These are phyloP conservation scores for Pulveroboletus ravenelii DNA, from an alignment of 768 basidiomycete genomes.

Conservation along the genomic window DNA sequence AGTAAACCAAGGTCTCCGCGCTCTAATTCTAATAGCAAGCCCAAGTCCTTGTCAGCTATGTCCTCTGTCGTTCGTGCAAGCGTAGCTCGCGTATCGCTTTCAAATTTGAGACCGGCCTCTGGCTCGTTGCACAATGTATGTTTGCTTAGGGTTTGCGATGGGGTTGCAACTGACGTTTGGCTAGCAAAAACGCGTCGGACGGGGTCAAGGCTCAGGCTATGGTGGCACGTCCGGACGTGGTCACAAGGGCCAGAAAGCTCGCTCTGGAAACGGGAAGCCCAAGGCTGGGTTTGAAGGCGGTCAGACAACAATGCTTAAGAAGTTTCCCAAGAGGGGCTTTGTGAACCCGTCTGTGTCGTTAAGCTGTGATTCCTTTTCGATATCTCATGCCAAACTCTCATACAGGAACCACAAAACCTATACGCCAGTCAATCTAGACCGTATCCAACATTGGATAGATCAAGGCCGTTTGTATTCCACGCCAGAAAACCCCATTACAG, in stretches of 20 bases:
- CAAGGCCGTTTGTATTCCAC: conserved; percentile 76
- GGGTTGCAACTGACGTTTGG: conserved; percentile 7
- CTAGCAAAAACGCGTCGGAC: conserved; percentile 91
- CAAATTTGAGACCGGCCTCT: conserved; percentile 65
- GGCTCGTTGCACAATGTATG: conserved; percentile 67
- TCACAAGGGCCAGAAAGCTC: conserved; percentile 93
- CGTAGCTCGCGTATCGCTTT: conserved; percentile 49
- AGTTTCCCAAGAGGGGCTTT: conserved; percentile 93
- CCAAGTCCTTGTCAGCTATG: conserved; percentile 22
- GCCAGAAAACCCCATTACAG: conserved; percentile 81
- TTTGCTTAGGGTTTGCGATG: neutral
- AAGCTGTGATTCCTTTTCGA: neutral
- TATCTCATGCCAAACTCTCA: neutral
- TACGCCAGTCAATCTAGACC: conserved; percentile 81
- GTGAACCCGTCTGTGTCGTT: conserved; percentile 70
- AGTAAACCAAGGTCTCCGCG: neutral
- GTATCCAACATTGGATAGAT: conserved; percentile 88
- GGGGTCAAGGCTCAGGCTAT: conserved; percentile 87
- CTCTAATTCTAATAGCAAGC: neutral
- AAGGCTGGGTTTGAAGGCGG: conserved; percentile 91
- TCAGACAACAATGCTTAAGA: conserved; percentile 87
- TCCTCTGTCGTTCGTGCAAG: conserved; percentile 33
- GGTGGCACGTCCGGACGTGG: conserved; percentile 93
- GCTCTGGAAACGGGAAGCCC: conserved; percentile 81
- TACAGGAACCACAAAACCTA: conserved; percentile 68